Base-by-base conservation (phyloP, 1,284 basidiomycete genomes). In the Schizophyllum amplum region DNA sequence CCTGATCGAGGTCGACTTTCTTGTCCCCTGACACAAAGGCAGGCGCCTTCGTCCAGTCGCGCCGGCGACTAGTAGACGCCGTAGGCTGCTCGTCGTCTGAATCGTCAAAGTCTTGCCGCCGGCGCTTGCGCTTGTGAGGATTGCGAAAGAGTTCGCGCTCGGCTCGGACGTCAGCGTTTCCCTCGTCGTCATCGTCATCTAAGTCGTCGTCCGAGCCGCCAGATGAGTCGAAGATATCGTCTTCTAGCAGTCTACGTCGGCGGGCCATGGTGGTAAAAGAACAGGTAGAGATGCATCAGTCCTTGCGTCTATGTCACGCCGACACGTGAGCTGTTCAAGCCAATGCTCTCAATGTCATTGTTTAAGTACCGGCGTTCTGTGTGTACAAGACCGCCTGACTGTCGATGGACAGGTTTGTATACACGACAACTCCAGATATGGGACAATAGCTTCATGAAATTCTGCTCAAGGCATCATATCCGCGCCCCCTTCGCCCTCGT, bases 71-170 rank as follows among this genome's bases (percentile, higher is more conserved):
- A 46, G 63, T 58, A 64, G 60, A 59, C 61, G 65, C 60, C 55
- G 63, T 60, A 46, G 67, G 66, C 53, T 66, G 71, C 21, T 71
- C 73, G 56, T 75, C 73, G 42, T 68, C 75, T 57, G 83, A 82
- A 21, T 85, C 84, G 46, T 89, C 86, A 57, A 85, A 86, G 51
- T 90, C 87, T 68, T 88, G 91, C 24, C 82, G 75, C 66, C 76
- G 84, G 54, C 82, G 76, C 55, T 79, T 75, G 57, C 82, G 80
- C 64, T 87, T 90, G 71, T 90, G 90, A 4, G 90, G 90, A 62
- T 93, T 82, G 68, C 87, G 80, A 68, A 93, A 92, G 22, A 94
- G 79, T 27, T 80, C 81, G 46, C 87, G 83, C 67, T 94, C 92
- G 20, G 85, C 92, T 46, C 83, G 80, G 13, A 79, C 78, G 67